These are phyloP conservation scores for Curvularia sp. DNA, from an alignment of 2,329 filamentous ascomycete genomes.

Conservation along the genomic window DNA sequence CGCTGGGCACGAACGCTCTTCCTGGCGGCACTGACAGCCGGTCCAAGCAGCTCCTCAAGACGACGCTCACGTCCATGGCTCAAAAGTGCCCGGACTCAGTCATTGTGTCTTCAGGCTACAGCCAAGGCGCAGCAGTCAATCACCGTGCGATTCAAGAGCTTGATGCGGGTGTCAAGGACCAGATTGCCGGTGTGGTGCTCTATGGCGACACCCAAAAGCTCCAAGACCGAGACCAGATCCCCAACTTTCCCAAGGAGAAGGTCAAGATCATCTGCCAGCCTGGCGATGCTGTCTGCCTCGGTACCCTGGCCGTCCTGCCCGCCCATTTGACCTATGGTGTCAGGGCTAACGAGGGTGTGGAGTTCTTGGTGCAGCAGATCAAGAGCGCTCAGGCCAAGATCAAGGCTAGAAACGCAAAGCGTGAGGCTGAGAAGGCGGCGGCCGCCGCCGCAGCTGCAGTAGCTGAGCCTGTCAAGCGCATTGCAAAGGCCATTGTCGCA, in stretches of 20 bases:
- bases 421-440: constrained; percentile 23
- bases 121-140: constrained; percentile 46
- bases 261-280: constrained; percentile 59
- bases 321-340: constrained; percentile 43
- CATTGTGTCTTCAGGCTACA: constrained; percentile 45
- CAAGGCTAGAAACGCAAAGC: constrained; percentile 40
- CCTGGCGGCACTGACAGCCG: constrained; percentile 39
- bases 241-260: constrained; percentile 53
- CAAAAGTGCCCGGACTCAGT: constrained; percentile 43
- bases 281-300: constrained; percentile 61
- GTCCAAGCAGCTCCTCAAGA: constrained; percentile 32
- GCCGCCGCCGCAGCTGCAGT: constrained; percentile 9
- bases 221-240: constrained; percentile 52
- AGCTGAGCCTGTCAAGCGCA: constrained; percentile 3
- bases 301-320: constrained; percentile 49
- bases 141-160: constrained; percentile 46
- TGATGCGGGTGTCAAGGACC: constrained; percentile 32
- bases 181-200: constrained; percentile 53
- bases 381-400: constrained; percentile 37
- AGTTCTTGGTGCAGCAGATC: constrained; percentile 40
- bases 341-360: constrained; percentile 38
- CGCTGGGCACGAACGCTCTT: constrained; percentile 37
- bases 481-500: constrained; percentile 8
- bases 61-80: constrained; percentile 37
- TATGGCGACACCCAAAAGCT: constrained; percentile 58